Evolutionary conservation across 2,329 filamentous ascomycete species (phyloP), one percentile per base, ranked within the genome.

Genomic region (Biscogniauxia marginata): DNA sequence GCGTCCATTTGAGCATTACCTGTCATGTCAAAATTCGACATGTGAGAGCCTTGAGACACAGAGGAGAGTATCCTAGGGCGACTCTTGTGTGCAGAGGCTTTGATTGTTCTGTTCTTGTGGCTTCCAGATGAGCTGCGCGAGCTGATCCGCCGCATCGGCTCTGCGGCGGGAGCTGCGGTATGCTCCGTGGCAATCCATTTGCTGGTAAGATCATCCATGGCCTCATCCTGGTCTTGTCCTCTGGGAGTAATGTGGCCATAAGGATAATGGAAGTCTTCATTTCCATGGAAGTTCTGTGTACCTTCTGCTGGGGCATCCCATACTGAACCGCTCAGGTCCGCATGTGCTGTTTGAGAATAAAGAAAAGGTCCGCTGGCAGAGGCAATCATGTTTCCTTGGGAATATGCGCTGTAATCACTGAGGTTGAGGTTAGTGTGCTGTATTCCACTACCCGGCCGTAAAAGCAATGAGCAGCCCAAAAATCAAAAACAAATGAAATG

Each of bases 261-360:
- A 66, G 77, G 75, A 71, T 79, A 81, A 66, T 79, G 71, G 71
- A 76, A 81, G 55, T 84, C 81, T 74, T 84, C 82, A 61, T 84
- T 81, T 77, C 77, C 79, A 66, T 75, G 76, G 71, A 83, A 82
- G 79, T 81, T 82, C 79, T 84, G 82, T 81, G 79, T 67, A 68
- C 80, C 81, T 79, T 85, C 82, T 76, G 74, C 74, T 76, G 80
- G 74, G 69, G 78, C 69, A 65, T 79, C 81, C 82, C 82, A 85
- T 68, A 79, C 75, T 70, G 80, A 76, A 75, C 79, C 77, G 66
- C 72, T 72, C 58, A 82, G 77, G 77, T 83, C 81, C 69, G 79
- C 75, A 77, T 80, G 79, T 81, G 79, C 82, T 79, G 81, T 80
- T 70, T 83, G 81, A 79, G 79, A 78, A 73, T 80, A 83, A 74